These are phyloP conservation scores for Talaromyces ruber DNA, from an alignment of 495 filamentous ascomycete genomes.

Conservation along the genomic window DNA sequence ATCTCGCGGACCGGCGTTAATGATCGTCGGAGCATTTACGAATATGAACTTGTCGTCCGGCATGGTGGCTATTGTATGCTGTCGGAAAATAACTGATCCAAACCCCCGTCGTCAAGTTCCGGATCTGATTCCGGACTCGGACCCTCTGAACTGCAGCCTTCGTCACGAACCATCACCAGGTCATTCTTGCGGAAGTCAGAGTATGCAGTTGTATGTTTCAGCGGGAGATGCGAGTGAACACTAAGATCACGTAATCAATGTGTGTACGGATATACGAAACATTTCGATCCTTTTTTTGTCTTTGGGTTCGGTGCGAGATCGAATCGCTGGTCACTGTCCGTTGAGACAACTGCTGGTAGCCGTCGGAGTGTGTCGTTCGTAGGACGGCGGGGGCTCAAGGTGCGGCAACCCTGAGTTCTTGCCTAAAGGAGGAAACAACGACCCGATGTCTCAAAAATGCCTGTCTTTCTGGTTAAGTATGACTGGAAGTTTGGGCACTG, in stretches of 20 bases:
- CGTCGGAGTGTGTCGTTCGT: not conserved
- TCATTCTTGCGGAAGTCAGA: not conserved
- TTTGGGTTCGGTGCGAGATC: not conserved
- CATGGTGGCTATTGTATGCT: not conserved
- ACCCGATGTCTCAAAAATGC: not conserved
- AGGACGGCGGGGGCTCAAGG: not conserved
- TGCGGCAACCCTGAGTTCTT: not conserved
- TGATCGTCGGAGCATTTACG: conserved; percentile 6
- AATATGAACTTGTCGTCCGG: conserved; percentile 5
- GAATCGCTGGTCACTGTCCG: not conserved
- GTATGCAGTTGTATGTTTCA: not conserved
- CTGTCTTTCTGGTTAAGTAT: not conserved
- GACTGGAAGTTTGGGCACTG: not conserved
- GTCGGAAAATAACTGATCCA: not conserved
- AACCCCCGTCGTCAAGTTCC: not conserved
- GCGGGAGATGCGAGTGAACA: not conserved
- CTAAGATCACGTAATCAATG: not conserved
- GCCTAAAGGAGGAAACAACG: not conserved
- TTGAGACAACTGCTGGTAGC: not conserved
- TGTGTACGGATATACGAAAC: not conserved
- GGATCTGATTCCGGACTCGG: not conserved
- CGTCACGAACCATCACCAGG: not conserved
- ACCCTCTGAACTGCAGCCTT: too few species aligned
- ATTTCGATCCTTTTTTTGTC: not conserved
- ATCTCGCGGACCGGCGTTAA: conserved; percentile 6